These are phyloP conservation scores for Oryza longistaminata DNA, from an alignment of 176 grass and related monocot genomes.

Conservation along the genomic window DNA sequence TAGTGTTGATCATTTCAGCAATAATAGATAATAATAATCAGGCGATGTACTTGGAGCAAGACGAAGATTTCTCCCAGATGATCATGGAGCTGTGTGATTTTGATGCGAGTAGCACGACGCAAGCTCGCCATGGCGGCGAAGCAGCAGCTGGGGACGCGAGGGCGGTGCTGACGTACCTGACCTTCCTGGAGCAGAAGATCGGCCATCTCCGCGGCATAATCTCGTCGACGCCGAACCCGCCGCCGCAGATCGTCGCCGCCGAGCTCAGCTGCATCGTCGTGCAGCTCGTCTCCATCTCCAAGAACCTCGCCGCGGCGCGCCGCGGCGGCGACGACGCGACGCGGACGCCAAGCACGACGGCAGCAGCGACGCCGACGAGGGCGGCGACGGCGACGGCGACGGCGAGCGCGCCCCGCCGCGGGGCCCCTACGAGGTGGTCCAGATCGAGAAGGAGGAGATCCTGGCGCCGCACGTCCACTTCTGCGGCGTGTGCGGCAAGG, in stretches of 20 bases:
- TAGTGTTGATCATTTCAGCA: not conserved
- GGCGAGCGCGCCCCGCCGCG: not conserved
- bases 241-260: slow-evolving; percentile 64
- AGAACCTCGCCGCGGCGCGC: slow-evolving; percentile 44
- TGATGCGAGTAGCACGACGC: not conserved
- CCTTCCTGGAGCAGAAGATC: slow-evolving; percentile 76
- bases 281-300: slow-evolving; percentile 64
- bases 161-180: slow-evolving; percentile 55
- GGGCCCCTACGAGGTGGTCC: slow-evolving; percentile 60
- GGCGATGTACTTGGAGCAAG: not conserved
- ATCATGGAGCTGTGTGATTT: slow-evolving; percentile 15
- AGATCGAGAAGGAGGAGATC: slow-evolving; percentile 78
- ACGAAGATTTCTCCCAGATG: not conserved
- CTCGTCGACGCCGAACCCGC: slow-evolving; percentile 37
- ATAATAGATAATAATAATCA: not conserved
- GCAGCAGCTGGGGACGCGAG: slow-evolving; percentile 14
- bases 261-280: slow-evolving; percentile 75
- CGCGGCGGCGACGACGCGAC: not conserved
- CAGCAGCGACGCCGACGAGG: slow-evolving; percentile 12
- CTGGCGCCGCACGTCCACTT: slow-evolving; percentile 78
- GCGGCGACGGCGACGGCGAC: not conserved
- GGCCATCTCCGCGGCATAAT: slow-evolving; percentile 60
- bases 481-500: slow-evolving; percentile 91
- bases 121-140: not conserved
- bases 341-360: not conserved